Base-by-base conservation (phyloP, 495 filamentous ascomycete genomes). In the Recurvomyces mirabilis region DNA sequence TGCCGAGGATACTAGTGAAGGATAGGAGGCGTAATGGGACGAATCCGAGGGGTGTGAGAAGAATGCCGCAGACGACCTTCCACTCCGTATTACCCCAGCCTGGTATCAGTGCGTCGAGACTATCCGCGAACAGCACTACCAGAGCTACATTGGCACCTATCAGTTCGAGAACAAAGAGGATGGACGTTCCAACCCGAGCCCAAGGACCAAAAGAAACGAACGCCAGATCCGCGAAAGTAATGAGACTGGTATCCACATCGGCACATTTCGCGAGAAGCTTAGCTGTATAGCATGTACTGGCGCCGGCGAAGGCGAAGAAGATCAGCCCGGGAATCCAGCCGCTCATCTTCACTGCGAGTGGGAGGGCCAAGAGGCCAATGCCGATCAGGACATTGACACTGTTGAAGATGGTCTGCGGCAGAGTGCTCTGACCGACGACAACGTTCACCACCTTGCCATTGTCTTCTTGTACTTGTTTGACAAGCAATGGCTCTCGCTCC, bases 331-430 rank as follows among this genome's bases (percentile, higher is more conserved):
- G 71, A 19, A 95, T 52, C 91, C 91, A 96, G 18, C 91, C 91
- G 21, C 84, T 78, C 54, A 95, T 87, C 49, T 82, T 87, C 54
- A 98, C 66, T 3, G 82, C 91, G 57, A 98, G 72, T 10, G 91
- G 93, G 43, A 98, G 68, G 65, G 82, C 88, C 36, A 98, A 64
- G 15, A 98, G 62, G 0, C 91, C 91, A 34, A 98, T 78, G 14
- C 91, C 91, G 48, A 98, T 88, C 30, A 98, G 65, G 26, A 94
- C 85, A 57, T 98, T 98, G 41, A 93, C 87, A 13, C 85, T 91
- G 60, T 98, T 98, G 66, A 98, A 94, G 47, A 95, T 71, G 0
- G 91, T 96, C 65, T 98, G 91, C 1, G 89, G 87, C 22, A 95
- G 66, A 2, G 91, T 98, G 9, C 84, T 93, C 68, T 89, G 87